Conservation (phyloP, 345 rosid species). For the Clausena lansium region DNA sequence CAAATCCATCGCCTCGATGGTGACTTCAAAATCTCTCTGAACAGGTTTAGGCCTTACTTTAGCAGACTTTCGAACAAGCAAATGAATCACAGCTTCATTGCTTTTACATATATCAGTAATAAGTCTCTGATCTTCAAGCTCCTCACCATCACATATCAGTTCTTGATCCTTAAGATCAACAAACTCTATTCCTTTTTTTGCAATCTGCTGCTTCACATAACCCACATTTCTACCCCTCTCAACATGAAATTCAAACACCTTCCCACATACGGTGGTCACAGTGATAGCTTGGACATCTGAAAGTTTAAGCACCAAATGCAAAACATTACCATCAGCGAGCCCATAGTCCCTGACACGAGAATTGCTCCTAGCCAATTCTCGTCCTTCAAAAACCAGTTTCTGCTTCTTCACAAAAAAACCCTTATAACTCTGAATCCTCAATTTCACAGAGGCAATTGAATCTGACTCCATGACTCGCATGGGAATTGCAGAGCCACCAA, state of each 20-base stretch:
- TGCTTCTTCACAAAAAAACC: slow-evolving; percentile 67
- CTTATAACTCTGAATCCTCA: slow-evolving; percentile 64
- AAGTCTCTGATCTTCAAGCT: slow-evolving; percentile 78
- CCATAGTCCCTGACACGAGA: slow-evolving; percentile 53
- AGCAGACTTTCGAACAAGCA: slow-evolving; percentile 55
- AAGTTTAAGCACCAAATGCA: slow-evolving; percentile 67
- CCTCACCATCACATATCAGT: slow-evolving; percentile 67
- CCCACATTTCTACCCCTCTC: slow-evolving; percentile 67
- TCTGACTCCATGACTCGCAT: slow-evolving; percentile 65
- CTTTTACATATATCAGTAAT: slow-evolving; percentile 57
- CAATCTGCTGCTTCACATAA: slow-evolving; percentile 73
- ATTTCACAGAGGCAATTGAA: slow-evolving; percentile 72
- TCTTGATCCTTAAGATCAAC: slow-evolving; percentile 51
- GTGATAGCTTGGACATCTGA: slow-evolving; percentile 67
- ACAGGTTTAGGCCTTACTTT: slow-evolving; percentile 52
- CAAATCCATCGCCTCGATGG: slow-evolving; percentile 38
- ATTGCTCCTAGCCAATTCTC: slow-evolving; percentile 55
- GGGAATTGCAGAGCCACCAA: slow-evolving; percentile 58
- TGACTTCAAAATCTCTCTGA: slow-evolving; percentile 54
- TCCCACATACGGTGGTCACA: slow-evolving; percentile 58
- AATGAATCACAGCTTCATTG: slow-evolving; percentile 54
- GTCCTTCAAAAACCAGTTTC: slow-evolving; percentile 60
- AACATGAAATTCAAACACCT: slow-evolving; percentile 58
- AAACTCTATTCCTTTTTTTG: slow-evolving; percentile 42
- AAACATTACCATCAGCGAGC: slow-evolving; percentile 53